Percentiles rank a stretch among this genome's conserved stretches.
Evolutionary conservation across 768 basidiomycete species (phyloP).

Genomic region (Xerocomus potaroensis): DNA sequence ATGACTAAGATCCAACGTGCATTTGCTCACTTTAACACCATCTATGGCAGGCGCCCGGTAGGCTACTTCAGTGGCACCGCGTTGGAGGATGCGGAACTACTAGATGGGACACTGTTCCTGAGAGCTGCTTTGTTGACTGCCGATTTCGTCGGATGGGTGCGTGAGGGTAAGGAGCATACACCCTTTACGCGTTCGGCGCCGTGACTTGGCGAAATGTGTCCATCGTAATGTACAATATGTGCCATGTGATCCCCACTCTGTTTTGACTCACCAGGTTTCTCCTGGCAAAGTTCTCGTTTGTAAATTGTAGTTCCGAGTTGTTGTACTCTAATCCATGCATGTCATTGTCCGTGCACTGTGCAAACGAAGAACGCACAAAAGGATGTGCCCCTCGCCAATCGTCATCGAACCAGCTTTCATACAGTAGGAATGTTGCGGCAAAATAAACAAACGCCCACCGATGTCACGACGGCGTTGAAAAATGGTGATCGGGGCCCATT

Average conservation of each 20-base stretch:
- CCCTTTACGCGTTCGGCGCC: conserved; percentile 26
- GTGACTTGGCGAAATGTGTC: background rate
- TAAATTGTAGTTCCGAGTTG: too few relatives aligned
- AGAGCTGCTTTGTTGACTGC: conserved; percentile 28
- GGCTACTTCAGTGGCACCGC: conserved; percentile 29
- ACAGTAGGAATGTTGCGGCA: too few relatives aligned
- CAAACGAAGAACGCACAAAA: too few relatives aligned
- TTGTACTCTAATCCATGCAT: too few relatives aligned
- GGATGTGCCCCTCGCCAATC: background rate
- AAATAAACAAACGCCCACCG: background rate
- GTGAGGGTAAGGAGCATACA: conserved; percentile 30
- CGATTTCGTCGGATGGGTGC: conserved; percentile 36
- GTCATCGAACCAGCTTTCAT: background rate
- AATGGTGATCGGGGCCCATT: background rate
- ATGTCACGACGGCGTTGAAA: background rate
- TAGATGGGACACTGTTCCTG: conserved; percentile 37
- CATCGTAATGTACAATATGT: background rate
- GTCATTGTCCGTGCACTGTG: too few relatives aligned
- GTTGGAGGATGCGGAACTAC: conserved; percentile 27
- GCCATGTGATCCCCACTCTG: background rate
- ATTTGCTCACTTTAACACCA: conserved; percentile 29
- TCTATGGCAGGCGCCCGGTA: conserved; percentile 26
- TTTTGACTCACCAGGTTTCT: too few relatives aligned
- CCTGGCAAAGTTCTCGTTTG: too few relatives aligned
- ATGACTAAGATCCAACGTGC: conserved; percentile 32